These are phyloP conservation scores for Starmerella riodocensis DNA, from an alignment of 805 yeast species.

Conservation along the genomic window DNA sequence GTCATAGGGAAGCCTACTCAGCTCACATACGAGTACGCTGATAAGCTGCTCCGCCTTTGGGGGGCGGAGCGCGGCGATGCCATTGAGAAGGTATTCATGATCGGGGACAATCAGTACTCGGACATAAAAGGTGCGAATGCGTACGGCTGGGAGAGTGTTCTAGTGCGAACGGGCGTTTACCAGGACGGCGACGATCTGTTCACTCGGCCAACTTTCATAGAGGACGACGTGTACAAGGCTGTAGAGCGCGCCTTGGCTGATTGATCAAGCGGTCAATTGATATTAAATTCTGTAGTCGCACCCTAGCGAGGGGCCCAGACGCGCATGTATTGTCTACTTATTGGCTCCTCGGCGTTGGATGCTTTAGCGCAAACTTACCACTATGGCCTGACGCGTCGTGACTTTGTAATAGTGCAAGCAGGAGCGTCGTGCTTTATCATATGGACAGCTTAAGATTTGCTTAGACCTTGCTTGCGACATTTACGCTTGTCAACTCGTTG, in stretches of 20 bases:
- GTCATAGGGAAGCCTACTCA: conserved; percentile 84
- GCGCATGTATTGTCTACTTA: too few relatives aligned
- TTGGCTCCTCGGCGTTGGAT: too few relatives aligned
- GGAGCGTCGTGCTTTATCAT: too few relatives aligned
- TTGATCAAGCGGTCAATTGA: too few relatives aligned
- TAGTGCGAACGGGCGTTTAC: conserved; percentile 83
- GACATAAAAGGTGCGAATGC: conserved; percentile 82
- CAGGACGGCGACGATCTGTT: conserved; percentile 34
- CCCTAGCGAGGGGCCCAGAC: too few relatives aligned
- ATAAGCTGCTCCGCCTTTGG: conserved; percentile 64
- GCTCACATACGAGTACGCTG: conserved; percentile 75
- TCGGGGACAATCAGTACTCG: conserved; percentile 91
- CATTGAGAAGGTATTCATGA: conserved; percentile 65
- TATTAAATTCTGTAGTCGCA: too few relatives aligned
- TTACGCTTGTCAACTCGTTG: too few relatives aligned
- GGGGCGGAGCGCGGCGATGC: conserved; percentile 9
- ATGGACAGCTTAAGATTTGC: too few relatives aligned
- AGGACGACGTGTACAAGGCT: conserved; percentile 40
- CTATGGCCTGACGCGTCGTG: too few relatives aligned
- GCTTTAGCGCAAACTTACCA: too few relatives aligned
- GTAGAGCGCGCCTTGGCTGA: conserved; percentile 27
- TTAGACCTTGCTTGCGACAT: too few relatives aligned
- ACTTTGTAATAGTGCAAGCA: too few relatives aligned
- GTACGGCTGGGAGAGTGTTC: conserved; percentile 78
- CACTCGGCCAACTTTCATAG: conserved; percentile 38